phyloP scores from a whole-genome alignment of 345 rosid genomes.

The Nasturtium officinale region DNA sequence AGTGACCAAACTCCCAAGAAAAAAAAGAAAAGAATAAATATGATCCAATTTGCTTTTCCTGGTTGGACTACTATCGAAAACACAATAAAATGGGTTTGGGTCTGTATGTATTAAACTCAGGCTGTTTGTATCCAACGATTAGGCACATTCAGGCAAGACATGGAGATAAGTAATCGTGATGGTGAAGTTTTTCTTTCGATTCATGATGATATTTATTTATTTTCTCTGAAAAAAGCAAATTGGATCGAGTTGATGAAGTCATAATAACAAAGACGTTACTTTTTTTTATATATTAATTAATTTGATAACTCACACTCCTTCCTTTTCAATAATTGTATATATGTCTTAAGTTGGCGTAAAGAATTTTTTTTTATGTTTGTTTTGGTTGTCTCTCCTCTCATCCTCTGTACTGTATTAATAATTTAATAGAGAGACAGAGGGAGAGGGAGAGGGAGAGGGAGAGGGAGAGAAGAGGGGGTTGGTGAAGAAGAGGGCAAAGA shows the following conservation, averaged over 20 bases:
- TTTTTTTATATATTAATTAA: background rate
- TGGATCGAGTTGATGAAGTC: conserved; percentile 14
- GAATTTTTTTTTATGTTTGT: background rate
- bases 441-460: background rate
- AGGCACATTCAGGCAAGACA: background rate
- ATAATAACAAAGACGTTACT: conserved; percentile 33
- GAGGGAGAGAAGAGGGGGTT: conserved; percentile 1
- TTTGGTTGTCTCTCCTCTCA: too few relatives aligned
- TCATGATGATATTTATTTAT: too few relatives aligned
- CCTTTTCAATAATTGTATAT: background rate
- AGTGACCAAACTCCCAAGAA: background rate
- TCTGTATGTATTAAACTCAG: background rate
- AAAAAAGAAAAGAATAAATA: background rate
- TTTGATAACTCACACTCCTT: too few relatives aligned
- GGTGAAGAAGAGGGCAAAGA: conserved; percentile 25
- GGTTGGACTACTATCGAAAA: background rate
- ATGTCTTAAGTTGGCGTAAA: background rate
- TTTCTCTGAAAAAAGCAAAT: too few relatives aligned
- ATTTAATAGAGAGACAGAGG: too few relatives aligned
- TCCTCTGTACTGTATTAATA: too few relatives aligned
- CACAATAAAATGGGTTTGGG: background rate
- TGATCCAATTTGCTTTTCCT: background rate
- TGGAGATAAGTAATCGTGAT: background rate
- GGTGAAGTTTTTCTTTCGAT: too few relatives aligned
- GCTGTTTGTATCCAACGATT: too few relatives aligned